A percentile compares a stretch with the other conserved stretches of the same genome.
Evolutionary conservation across 2,329 filamentous ascomycete species (phyloP).

Genomic region (Beauveria sp.): DNA sequence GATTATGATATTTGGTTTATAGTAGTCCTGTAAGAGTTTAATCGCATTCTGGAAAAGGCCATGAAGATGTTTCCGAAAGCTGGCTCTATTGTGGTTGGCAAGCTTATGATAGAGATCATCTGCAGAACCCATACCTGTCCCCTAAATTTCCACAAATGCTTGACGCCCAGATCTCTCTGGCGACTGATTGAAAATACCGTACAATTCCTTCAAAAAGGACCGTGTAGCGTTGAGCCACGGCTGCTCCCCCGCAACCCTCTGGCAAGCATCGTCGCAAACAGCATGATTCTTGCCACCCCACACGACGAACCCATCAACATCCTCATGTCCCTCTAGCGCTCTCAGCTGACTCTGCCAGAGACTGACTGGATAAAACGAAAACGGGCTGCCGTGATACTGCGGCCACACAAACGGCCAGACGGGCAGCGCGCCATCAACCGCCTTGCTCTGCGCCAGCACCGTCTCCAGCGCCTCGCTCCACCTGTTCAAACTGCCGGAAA

Average conservation of each 20-base stretch:
- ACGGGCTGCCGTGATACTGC: neutral
- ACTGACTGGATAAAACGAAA: neutral
- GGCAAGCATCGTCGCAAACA: constrained; percentile 8
- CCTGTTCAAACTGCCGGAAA: neutral
- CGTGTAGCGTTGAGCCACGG: constrained; percentile 6
- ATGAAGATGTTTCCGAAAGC: too few relatives aligned
- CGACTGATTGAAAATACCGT: neutral
- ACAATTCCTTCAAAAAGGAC: neutral
- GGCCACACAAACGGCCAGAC: constrained; percentile 4
- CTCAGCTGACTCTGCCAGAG: neutral
- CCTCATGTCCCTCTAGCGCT: neutral
- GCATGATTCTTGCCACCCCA: constrained; percentile 11
- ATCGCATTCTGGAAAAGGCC: too few relatives aligned
- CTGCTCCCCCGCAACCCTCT: constrained; percentile 4
- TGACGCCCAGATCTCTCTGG: neutral
- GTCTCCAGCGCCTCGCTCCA: neutral
- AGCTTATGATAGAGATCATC: too few relatives aligned
- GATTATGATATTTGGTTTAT: too few relatives aligned
- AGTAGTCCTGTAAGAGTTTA: too few relatives aligned
- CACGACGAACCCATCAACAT: constrained; percentile 7
- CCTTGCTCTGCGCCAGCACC: neutral
- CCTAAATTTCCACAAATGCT: neutral
- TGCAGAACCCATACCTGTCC: too few relatives aligned
- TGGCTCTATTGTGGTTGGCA: too few relatives aligned
- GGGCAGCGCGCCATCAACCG: constrained; percentile 5